Base-by-base conservation (phyloP, 78 protist species). In the Bodo saltans region DNA sequence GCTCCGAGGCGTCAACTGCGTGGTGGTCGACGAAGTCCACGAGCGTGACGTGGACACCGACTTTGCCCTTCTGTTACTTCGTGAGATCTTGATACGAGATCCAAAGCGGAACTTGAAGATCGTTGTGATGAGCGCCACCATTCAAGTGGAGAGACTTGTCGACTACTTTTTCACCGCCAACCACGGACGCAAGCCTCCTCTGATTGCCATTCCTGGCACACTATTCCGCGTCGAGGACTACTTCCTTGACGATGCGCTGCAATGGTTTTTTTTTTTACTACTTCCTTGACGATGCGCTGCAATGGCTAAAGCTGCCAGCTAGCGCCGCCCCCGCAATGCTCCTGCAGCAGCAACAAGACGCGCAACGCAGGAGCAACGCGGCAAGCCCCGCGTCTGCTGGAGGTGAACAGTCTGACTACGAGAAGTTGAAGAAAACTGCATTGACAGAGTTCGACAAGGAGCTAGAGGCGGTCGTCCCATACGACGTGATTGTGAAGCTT, bases 41-140 rank as follows among this genome's bases (percentile, higher is more conserved):
- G 97, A 94, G 87, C 92, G 97, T 27, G 42, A 76, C 30, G 53
- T 94, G 29, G 88, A 91, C 42, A 69, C 84, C 86, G 97, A 94
- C 68, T 84, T 94, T 28, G 85, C 90, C 34, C 88, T 94, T 37
- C 34, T 74, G n/a, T 0, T 94, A 26, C 90, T 91, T 26, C 74
- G 74, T 3, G 76, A 84, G n/a, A 27, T 88, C 21, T 11, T 92
- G 32, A 23, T 0, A 32, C 28, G 26, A 33, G 17, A 47, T 8
- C 27, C 1, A 26, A 28, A 86, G 34, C 42, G 42, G 38, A 68
- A 28, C 17, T 34, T 84, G 30, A 0, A 70, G 29, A 47, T 93
- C 12, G 42, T 94, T 12, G 80, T 94, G 47, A 92, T 91, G 94
- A 78, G 89, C 73, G 97, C 97, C 37, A 95, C 95, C 0, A 47